phyloP scores from a whole-genome alignment of 179 eudicot genomes.

The Spinacia oleracea region DNA sequence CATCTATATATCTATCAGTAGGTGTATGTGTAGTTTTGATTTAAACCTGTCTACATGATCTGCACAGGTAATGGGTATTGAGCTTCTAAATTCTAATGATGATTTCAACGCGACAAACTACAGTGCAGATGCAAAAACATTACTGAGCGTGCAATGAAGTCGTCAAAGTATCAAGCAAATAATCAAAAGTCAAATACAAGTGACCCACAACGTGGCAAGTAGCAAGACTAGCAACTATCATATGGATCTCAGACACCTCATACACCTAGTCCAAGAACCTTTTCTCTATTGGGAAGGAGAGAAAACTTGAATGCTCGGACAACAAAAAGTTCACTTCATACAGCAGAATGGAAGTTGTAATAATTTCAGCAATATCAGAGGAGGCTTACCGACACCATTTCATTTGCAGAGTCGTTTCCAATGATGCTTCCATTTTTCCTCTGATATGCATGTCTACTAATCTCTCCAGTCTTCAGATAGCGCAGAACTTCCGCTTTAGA shows the following conservation, averaged over 20 bases:
- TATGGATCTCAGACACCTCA: background rate
- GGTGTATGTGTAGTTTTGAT: no score
- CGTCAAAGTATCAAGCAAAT: no score
- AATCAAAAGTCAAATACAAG: background rate
- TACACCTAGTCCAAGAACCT: background rate
- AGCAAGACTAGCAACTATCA: background rate
- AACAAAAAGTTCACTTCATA: background rate
- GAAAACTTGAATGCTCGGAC: no score
- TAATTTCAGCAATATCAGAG: slow-evolving; percentile 1
- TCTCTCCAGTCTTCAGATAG: slow-evolving; percentile 60
- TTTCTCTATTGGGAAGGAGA: background rate
- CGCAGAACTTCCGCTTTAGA: slow-evolving; percentile 69
- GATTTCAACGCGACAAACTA: background rate
- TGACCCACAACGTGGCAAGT: background rate
- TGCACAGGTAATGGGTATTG: background rate
- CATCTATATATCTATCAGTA: no score
- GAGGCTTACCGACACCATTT: slow-evolving; percentile 41
- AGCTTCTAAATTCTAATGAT: background rate
- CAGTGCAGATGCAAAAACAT: background rate
- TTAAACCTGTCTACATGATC: background rate
- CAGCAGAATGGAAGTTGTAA: slow-evolving; percentile 9
- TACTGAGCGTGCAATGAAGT: background rate
- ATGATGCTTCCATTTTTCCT: slow-evolving; percentile 40
- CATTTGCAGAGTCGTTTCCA: slow-evolving; percentile 27
- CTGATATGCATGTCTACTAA: slow-evolving; percentile 54